Percentiles rank a stretch among this genome's conserved stretches.
These are phyloP conservation scores for Botrytis deweyae DNA, from an alignment of 2,329 filamentous ascomycete genomes.

Conservation along the genomic window DNA sequence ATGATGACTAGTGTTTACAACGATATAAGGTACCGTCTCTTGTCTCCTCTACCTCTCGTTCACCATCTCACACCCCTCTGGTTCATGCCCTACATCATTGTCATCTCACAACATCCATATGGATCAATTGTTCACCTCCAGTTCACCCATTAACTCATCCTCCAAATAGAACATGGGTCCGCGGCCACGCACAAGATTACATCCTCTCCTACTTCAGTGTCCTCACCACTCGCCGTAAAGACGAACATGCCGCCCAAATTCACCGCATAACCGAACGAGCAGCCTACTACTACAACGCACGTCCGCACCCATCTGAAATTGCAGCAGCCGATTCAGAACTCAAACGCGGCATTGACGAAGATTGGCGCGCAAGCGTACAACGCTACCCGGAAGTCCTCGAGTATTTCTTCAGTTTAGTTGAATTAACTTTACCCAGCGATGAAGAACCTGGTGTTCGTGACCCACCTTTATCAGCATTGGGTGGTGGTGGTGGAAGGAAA, in stretches of 20 bases:
- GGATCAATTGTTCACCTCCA: not conserved
- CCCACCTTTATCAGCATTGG: slow-evolving; percentile 52
- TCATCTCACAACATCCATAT: not conserved
- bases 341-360: slow-evolving; percentile 73
- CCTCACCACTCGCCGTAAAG: slow-evolving; percentile 60
- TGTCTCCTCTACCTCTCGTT: slow-evolving; percentile 8
- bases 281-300: slow-evolving; percentile 56
- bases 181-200: slow-evolving; percentile 64
- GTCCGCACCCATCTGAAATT: slow-evolving; percentile 62
- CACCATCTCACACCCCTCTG: not conserved
- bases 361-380: slow-evolving; percentile 74
- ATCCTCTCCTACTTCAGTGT: slow-evolving; percentile 64
- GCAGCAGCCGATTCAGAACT: slow-evolving; percentile 62
- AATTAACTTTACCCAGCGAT: slow-evolving; percentile 63
- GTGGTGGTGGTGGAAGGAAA: slow-evolving; percentile 35
- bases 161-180: slow-evolving; percentile 59
- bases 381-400: slow-evolving; percentile 79
- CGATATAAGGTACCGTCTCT: slow-evolving; percentile 57
- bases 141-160: not conserved
- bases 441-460: slow-evolving; percentile 59
- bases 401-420: slow-evolving; percentile 73
- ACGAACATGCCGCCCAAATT: slow-evolving; percentile 54
- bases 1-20: slow-evolving; percentile 63
- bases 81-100: not conserved
- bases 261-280: slow-evolving; percentile 56